Base-by-base conservation (phyloP, 2,329 filamentous ascomycete genomes). In the Botryotinia globosa region DNA sequence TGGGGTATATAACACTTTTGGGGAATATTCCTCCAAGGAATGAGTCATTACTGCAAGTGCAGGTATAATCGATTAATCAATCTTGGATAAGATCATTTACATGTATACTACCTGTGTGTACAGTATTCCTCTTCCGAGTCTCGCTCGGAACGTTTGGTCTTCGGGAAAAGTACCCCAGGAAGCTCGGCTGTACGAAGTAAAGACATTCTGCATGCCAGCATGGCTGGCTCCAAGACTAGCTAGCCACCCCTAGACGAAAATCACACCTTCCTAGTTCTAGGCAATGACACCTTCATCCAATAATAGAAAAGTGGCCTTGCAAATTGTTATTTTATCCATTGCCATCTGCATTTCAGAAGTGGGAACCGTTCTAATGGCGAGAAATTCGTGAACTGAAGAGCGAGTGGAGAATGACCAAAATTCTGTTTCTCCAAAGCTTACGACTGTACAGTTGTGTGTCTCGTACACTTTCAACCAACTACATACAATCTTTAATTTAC, bases 1-100 rank as follows among this genome's bases (percentile, higher is more conserved):
- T 89, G 1, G 87, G 86, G 76, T 88, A 89, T 54, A 89, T 85
- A 48, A 86, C 81, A 77, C 87, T 84, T 76, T 85, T 88, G 1
- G 48, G 22, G 25, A 20, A 18, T 1, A 29, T 14, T 6, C 16
- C 34, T 16, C 20, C 3, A 20, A 42, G 14, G 14, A 22, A 56
- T 42, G 48, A 32, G 42, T 42, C 8, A 25, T 25, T 44, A 25
- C 16, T 56, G 64, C 64, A 67, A 67, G 64, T 56, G 64, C 18
- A 62, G 34, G 7, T 39, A 56, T 18, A 18, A n/a, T 32, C 37
- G 22, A 10, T 22, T 16, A 39, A 16, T 42, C 22, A 25, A 56
- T 25, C 10, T 22, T 32, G 22, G 48, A 25, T 42, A 44, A 10
- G 16, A 54, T 42, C 16, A 42, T 25, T 42, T 39, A 66, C n/a